Base-by-base conservation (phyloP, 257 asterid species). In the Solanum paucissectum region DNA sequence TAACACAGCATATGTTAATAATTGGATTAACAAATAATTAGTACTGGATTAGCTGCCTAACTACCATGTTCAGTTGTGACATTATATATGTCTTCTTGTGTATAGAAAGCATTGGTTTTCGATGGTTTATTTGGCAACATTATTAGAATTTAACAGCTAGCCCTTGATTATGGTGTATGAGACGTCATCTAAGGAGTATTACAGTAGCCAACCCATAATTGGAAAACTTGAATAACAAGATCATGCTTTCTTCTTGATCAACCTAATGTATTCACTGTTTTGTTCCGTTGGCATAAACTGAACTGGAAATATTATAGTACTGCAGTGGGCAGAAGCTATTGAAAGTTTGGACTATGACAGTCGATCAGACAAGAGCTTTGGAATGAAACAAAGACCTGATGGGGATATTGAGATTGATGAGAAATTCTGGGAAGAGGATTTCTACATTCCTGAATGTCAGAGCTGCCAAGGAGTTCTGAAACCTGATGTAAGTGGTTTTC, bases 281-380 rank as follows among this genome's bases (percentile, higher is more conserved):
- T 82, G 12, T 5, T 82, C 44, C 6, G 21, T 82, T 32, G 44
- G 29, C 86, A 32, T 82, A 38, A 86, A 86, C 18, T 86, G 68
- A 86, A 86, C 42, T 36, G 40, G 52, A 52, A 72, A 86, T 34
- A 66, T 46, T 49, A 12, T 86, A 60, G 89, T 77, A 68, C 88
- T 91, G 93, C 95, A 97, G 99, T 97, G 99, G 99, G 99, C 99
- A 33, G 98, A 89, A 91, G 98, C 98, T 87, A 94, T 97, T 90
- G 99, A 97, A 90, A 95, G 92, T 89, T 90, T 97, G 87, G 98
- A 95, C 72, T 97, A 95, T 87, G 98, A 95, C 91, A 97, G 98
- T 89, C 91, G 90, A 72, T 93, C 98, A 38, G 98, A 97, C 92
- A 93, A 94, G 93, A 93, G 98, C 92, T 95, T 97, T 89, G 99